Evolutionary conservation across 169 alveolate genomes (phyloP), one percentile per base, ranked within the genome.

Genomic region (Cryptosporidium andersoni): DNA sequence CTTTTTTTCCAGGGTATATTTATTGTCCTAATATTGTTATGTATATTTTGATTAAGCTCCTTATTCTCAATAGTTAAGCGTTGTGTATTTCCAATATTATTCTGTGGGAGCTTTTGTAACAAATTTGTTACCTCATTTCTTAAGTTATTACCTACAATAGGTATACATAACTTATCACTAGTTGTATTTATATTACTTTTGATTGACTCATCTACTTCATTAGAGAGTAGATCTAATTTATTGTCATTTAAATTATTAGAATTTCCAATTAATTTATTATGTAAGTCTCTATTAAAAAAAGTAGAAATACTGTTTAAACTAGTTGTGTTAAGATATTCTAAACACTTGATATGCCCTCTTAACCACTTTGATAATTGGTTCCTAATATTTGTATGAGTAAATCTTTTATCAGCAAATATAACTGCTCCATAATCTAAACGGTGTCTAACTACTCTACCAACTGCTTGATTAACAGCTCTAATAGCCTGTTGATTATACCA

Each of bases 371-470:
- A 93, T 64, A 95, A 90, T 39, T 92, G 81, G 25, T 80, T 88
- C 51, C 88, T 88, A 42, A 95, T 89, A 43, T 92, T 90, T 62
- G 82, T 63, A 42, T 88, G 74, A 37, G 88, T 80, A 89, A 90
- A 97, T 62, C 98, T 90, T 65, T 91, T 90, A 88, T 96, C 99
- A 37, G 95, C 89, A 52, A 96, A 91, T 39, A 95, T 68, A 45
- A 96, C 92, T 16, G 92, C 89, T 43, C 99, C 99, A 82, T 95
- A 97, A 82, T 97, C 99, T 65, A 94, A 80, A 56, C 82, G 91
- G 90, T 97, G 99, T 65, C 99, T 91, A 37, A 97, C 95, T 37
- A 96, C 97, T 82, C 99, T 93, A 34, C 99, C 99, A 16, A 96
- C 90, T 2, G 99, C 97, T 88, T 97, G 98, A 90, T 97, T 97